A percentile compares a stretch with the other conserved stretches of the same genome.
These are phyloP conservation scores for Rubroshorea leprosula DNA, from an alignment of 345 rosid species.

Conservation along the genomic window DNA sequence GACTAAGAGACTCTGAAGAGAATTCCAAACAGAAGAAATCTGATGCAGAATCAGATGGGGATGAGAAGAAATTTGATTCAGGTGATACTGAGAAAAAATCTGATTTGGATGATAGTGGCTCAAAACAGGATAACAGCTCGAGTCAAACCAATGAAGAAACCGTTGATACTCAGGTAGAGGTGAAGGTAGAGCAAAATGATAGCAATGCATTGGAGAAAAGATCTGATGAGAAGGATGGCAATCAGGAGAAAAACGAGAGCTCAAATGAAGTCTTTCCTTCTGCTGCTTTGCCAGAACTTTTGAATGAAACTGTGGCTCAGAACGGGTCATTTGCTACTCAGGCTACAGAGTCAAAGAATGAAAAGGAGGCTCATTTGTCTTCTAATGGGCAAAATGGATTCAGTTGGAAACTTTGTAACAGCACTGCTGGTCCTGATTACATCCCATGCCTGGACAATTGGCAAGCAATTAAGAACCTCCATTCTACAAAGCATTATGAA, in stretches of 20 bases:
- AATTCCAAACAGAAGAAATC: constrained; percentile 33
- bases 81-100: constrained; percentile 29
- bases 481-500: constrained; percentile 77
- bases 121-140: constrained; percentile 26
- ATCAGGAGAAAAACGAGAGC: constrained; percentile 41
- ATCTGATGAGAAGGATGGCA: constrained; percentile 32
- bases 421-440: constrained; percentile 82
- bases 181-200: constrained; percentile 37
- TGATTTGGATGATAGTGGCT: constrained; percentile 30
- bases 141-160: constrained; percentile 28
- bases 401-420: constrained; percentile 84
- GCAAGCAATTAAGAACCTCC: constrained; percentile 71
- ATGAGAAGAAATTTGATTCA: constrained; percentile 25
- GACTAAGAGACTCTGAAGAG: constrained; percentile 42
- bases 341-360: constrained; percentile 79
- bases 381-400: constrained; percentile 35
- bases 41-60: constrained; percentile 25
- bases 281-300: constrained; percentile 75
- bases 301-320: constrained; percentile 62
- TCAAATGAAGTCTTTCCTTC: constrained; percentile 62
- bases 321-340: constrained; percentile 85
- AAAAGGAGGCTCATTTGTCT: constrained; percentile 65
- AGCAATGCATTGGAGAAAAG: constrained; percentile 32
- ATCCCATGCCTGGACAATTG: constrained; percentile 96
- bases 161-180: constrained; percentile 38